Base-by-base conservation (phyloP, 345 rosid species). In the Salix viminalis region DNA sequence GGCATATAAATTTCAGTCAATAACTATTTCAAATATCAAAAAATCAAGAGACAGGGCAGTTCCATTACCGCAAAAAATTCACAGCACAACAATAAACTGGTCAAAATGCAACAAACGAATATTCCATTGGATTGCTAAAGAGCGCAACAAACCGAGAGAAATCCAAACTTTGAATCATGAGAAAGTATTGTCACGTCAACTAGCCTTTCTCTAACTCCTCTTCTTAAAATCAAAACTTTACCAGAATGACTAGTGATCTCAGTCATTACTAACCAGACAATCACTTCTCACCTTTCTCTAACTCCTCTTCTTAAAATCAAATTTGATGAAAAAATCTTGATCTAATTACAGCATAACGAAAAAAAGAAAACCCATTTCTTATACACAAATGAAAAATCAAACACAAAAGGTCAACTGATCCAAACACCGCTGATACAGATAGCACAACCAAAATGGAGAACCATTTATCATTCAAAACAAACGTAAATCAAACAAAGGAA, bases 1-100 rank as follows among this genome's bases (percentile, higher is more conserved):
- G 88, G 75, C 78, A 81, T 1, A 80, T 14, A 84, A 77, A 37
- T 74, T 71, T 44, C 58, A 32, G 76, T 77, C 19, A 24, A 70
- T 24, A 71, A 74, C 24, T 74, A 58, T 46, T 75, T 75, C 6
- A 39, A 37, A 11, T 12, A 72, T 41, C 8, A 48, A 42, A 52
- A 52, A 36, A 65, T 6, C 32, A 61, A 28, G 11, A 44, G 58
- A 32, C 18, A 15, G 14, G 14, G 6, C 61, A 60, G 36, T 50
- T 7, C 32, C 23, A 24, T 15, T 41, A 23, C 61, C 21, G n/a
- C 19, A 11, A 52, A 41, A 41, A 71, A 7, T 34, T 70, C n/a
- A 19, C 23, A 71, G n/a, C 3, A 71, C 23, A 52, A 11, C 16
- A 39, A 44, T 12, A n/a, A 28, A 30, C 4, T 32, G 9, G 18